Base-by-base conservation (phyloP, 2,329 filamentous ascomycete species). In the Aspergillus sp. region DNA sequence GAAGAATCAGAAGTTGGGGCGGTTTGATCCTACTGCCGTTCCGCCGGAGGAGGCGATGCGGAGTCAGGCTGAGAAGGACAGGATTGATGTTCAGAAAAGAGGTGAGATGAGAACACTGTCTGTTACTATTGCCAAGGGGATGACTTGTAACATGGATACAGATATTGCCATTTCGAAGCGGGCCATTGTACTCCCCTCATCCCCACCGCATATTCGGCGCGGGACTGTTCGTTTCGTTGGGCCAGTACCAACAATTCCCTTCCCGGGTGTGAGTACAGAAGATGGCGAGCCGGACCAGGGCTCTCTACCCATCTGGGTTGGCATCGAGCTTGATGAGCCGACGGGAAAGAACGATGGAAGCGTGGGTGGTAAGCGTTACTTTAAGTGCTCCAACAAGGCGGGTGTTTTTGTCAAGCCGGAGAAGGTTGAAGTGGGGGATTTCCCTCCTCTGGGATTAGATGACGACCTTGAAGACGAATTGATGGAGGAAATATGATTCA, bases 1-100 rank as follows among this genome's bases (percentile, higher is more conserved):
- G 73, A 91, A 88, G 72, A 75, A 83, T n/a, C 84, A 95, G 68
- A 90, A 94, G 66, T 81, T 97, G n/a, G 93, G 93, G 44, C 88
- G 93, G 32, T 98, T 98, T 70, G 89, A 97, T 64, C 93, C 93
- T 10, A 78, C 85, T 58, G 88, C 90, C 6, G 83, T 86, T 15
- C 81, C 77, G 51, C 80, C 86, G 19, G 84, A 90, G 64, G 77
- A 88, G 63, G 80, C 87, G 53, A 87, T 87, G 65, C 74, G 86
- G 49, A 77, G 80, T 13, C 83, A 84, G 35, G 78, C 84, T 38
- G 77, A 83, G 55, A 79, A 80, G 48, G 71, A 74, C 49, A 50
- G 50, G 5, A 47, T 48, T 9, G 88, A 94, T 62, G 76, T 95
- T 54, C 73, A 78, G 54, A 77, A 79, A 47, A 81, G 84, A 66